These are phyloP conservation scores for Penicillium atrosanguineum DNA, from an alignment of 495 filamentous ascomycete species.

Conservation along the genomic window DNA sequence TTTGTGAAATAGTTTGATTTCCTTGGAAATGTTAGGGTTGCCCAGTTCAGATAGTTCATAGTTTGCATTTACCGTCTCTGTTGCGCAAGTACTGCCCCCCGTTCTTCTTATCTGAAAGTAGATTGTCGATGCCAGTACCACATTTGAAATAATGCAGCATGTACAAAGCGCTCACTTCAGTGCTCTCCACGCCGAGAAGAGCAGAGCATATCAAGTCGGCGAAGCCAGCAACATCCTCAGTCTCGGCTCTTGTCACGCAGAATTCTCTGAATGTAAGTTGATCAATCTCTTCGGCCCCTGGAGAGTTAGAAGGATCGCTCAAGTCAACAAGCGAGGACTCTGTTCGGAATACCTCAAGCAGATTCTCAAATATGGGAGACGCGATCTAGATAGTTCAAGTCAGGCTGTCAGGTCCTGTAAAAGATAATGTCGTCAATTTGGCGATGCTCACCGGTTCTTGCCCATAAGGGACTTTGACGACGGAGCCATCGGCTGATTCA, in stretches of 20 bases:
- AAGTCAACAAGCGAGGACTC: conserved; percentile 5
- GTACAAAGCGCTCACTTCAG: conserved; percentile 41
- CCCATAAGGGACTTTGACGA: conserved; percentile 9
- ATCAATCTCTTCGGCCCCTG: conserved; percentile 6
- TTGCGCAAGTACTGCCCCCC: conserved; percentile 45
- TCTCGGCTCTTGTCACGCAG: background rate
- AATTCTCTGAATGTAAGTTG: conserved; percentile 2
- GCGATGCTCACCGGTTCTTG: background rate
- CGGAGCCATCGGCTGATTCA: conserved; percentile 23
- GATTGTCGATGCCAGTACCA: conserved; percentile 36
- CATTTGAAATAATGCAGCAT: conserved; percentile 48
- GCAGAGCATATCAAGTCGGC: conserved; percentile 14
- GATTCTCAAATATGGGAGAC: conserved; percentile 1
- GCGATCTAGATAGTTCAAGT: conserved; percentile 7
- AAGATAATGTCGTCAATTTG: background rate
- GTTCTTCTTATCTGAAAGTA: conserved; percentile 41
- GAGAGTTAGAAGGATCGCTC: conserved; percentile 3
- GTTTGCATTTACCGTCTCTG: conserved; percentile 9
- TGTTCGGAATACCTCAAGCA: conserved; percentile 6
- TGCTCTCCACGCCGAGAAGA: conserved; percentile 41
- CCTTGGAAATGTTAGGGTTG: conserved; percentile 4
- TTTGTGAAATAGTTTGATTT: conserved; percentile 31
- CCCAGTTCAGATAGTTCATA: conserved; percentile 4
- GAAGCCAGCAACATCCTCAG: background rate
- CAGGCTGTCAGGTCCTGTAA: background rate